Base-by-base conservation (phyloP, 2,329 filamentous ascomycete genomes). In the Fusarium nanum region DNA sequence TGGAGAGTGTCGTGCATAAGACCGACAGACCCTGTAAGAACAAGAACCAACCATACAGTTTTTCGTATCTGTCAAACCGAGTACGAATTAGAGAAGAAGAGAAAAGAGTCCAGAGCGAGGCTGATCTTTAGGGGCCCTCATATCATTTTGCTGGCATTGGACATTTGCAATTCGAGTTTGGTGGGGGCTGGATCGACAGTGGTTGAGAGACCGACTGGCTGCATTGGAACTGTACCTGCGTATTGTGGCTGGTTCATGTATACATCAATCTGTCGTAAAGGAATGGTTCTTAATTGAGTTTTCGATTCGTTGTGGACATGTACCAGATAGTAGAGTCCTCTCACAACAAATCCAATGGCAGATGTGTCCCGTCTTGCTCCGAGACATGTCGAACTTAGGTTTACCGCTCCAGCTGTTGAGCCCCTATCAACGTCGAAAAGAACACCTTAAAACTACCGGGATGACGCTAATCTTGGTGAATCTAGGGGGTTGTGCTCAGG, bases 111-210 rank as follows among this genome's bases (percentile, higher is more conserved):
- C 22, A 55, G 56, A 58, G 42, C 46, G 27, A 60, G 32, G 45
- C 45, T 49, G 62, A 64, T 27, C 32, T 37, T 42, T 20, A 37
- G 13, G 30, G 25, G 25, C 28, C 25, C 23, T 44, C 47, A 40
- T 32, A 30, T 52, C 22, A 20, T 44, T 42, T 44, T 45, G 27
- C 28, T 64, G 64, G 53, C 34, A 62, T 56, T 49, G 41, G 30
- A 41, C 34, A 59, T 54, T 60, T 34, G 20, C 49, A 49, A 49
- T 41, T 58, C 48, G 46, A 60, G 53, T 28, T 63, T 60, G 63
- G 64, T 56, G 67, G 67, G 67, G 67, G 58, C 48, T 67, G 47
- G 67, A 71, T 70, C 59, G 63, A 71, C 65, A 68, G 20, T 22
- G 30, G 32, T 23, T 44, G 34, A 56, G 58, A 30, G 41, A 62